Evolutionary conservation across 179 eudicot species (phyloP).

Genomic region (Silene vulgaris): DNA sequence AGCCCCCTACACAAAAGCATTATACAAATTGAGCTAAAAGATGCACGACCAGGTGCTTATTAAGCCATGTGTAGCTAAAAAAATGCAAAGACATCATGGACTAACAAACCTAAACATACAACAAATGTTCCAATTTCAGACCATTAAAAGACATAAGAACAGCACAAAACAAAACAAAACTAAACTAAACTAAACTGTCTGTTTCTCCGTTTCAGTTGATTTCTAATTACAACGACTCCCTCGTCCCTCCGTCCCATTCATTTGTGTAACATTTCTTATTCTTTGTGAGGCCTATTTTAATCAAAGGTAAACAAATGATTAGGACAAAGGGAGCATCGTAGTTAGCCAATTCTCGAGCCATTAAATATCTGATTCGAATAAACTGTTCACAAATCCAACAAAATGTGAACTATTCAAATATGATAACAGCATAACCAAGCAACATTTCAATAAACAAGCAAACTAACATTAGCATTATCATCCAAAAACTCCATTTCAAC

Average conservation of each 20-base stretch:
- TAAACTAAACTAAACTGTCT: background rate
- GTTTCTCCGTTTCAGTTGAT: background rate
- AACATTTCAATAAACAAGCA: background rate
- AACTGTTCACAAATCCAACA: background rate
- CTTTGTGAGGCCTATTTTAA: no score
- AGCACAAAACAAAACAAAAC: no score
- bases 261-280: background rate
- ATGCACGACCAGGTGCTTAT: constrained; percentile 3
- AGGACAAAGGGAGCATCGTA: no score
- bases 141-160: background rate
- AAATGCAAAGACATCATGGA: background rate
- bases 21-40: background rate
- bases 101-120: background rate
- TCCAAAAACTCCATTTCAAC: background rate
- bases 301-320: no score
- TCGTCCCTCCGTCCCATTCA: no score
- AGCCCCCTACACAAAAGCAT: background rate
- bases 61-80: background rate
- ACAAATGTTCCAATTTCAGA: background rate
- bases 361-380: background rate
- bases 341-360: background rate
- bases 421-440: background rate
- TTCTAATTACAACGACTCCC: background rate
- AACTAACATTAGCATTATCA: background rate
- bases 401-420: background rate